Evolutionary conservation across 768 basidiomycete genomes (phyloP), one percentile per base, ranked within the genome.

Genomic region (Cystobasidium tubakii): DNA sequence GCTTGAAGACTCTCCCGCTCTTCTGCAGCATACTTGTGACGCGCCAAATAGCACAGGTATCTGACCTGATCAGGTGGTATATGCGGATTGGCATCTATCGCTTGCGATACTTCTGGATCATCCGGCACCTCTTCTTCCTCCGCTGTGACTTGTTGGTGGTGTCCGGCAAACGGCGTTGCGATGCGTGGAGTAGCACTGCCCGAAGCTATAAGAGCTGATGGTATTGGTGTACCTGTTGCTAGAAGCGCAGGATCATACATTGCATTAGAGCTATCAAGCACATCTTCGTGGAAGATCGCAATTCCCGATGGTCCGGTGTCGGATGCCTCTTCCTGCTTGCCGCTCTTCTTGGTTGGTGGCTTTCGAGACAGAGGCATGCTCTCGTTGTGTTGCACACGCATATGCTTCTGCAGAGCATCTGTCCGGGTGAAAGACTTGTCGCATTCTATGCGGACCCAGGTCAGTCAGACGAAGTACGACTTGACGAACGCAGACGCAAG

Each of bases 401-500:
- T 89, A 81, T 96, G 93, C 79, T 95, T 95, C 25, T 80, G 79
- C 23, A 95, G 86, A 10, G 93, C 92, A 82, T 96, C 93, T 0
- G 92, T 92, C 53, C 93, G 91, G 10, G 92, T 93, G 81, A 97
- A 97, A 0, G 90, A 89, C 78, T 92, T 93, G 84, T 91, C 91
- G 80, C 94, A 97, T 83, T 93, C 93, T 94, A 78, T 27, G 69
- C 50, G 29, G 33, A 21, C 7, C n/a, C 23, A 7, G 6, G 66
- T 39, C 57, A 10, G 66, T 31, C 44, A 42, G 66, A 64, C 55
- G 12, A 39, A 46, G 29, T 13, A 42, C 31, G 50, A 34, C 17
- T 44, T 71, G 50, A 57, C 39, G 44, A 33, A 46, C 17, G 54
- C 25, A 39, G 34, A 66, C 6, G 44, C 17, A 13, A 36, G 2